These are phyloP conservation scores for Sutorius australiensis DNA, from an alignment of 768 basidiomycete species.

Conservation along the genomic window DNA sequence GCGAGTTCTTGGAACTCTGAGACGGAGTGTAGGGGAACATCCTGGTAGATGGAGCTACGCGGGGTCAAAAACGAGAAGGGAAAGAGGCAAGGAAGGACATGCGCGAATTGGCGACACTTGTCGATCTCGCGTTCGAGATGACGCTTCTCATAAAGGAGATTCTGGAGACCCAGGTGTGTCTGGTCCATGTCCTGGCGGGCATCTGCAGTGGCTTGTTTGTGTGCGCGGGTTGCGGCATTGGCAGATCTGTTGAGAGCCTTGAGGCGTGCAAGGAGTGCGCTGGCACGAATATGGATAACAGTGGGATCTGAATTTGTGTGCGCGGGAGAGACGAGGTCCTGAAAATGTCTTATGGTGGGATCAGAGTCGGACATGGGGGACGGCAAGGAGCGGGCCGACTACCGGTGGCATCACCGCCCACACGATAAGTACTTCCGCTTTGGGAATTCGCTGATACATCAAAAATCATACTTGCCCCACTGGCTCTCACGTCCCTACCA, in stretches of 20 bases:
- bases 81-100: conserved; percentile 11
- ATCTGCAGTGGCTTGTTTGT: conserved; percentile 68
- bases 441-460: conserved; percentile 17
- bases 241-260: conserved; percentile 75
- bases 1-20: conserved; percentile 69
- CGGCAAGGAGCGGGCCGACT: conserved; percentile 8
- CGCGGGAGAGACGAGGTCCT: conserved; percentile 54
- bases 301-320: conserved; percentile 41
- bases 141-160: conserved; percentile 83
- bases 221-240: conserved; percentile 64
- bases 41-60: conserved; percentile 81
- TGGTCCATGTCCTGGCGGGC: conserved; percentile 89
- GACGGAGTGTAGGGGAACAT: conserved; percentile 68
- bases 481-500: conserved; percentile 14
- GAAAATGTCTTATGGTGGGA: conserved; percentile 57
- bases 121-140: conserved; percentile 90
- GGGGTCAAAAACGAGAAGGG: background rate
- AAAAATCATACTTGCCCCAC: background rate
- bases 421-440: conserved; percentile 1
- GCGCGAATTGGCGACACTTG: conserved; percentile 92
- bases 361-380: conserved; percentile 34
- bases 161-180: conserved; percentile 81
- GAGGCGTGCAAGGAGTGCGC: conserved; percentile 74
- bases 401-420: background rate
- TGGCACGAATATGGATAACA: conserved; percentile 59